Base-by-base conservation (phyloP, 2,329 filamentous ascomycete species). In the Massarina eburnea region DNA sequence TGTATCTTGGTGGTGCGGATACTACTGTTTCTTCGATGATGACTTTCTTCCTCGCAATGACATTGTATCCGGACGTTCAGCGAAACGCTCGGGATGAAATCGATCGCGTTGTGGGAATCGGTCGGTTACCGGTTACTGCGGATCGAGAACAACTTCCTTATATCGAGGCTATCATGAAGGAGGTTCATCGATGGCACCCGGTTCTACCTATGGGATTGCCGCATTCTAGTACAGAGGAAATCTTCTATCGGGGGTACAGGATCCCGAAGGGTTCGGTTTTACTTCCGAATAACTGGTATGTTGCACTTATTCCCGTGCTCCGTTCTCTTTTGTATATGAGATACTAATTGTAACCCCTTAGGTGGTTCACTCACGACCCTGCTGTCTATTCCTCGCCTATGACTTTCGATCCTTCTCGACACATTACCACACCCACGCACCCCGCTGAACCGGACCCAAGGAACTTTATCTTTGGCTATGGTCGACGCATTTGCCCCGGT, bases 31-130 rank as follows among this genome's bases (percentile, higher is more conserved):
- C n/a, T n/a, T n/a, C n/a, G n/a, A n/a, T n/a, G n/a, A n/a, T 60
- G 22, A 59, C 52, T 0, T 81, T 81, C 55, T 68, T 79, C 17
- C 68, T 82, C 0, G 79, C 78, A 0, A 81, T 81, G 60, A 73
- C 70, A 12, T 66, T 78, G 14, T 76, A 75, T 22, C 75, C 74
- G 2, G 52, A 59, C 3, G 61, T 79, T 0, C 77, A 79, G 43
- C 51, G 52, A 14, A 80, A 78, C 50, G 76, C 74, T 0, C 73
- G 73, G 48, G 62, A 59, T 6, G 68, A 75, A 37, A 57, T 82
- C 10, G 78, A 82, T 46, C 52, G 59, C 2, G 73, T 80, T 1
- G 68, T 80, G 9, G 77, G 76, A 4, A 55, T 52, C 3, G 59
- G 67, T 29, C 64, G 78, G 7, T 61, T 81, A 1, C 79, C 79